These are phyloP conservation scores for Sporothrix mexicana DNA, from an alignment of 2,329 filamentous ascomycete species.

Conservation along the genomic window DNA sequence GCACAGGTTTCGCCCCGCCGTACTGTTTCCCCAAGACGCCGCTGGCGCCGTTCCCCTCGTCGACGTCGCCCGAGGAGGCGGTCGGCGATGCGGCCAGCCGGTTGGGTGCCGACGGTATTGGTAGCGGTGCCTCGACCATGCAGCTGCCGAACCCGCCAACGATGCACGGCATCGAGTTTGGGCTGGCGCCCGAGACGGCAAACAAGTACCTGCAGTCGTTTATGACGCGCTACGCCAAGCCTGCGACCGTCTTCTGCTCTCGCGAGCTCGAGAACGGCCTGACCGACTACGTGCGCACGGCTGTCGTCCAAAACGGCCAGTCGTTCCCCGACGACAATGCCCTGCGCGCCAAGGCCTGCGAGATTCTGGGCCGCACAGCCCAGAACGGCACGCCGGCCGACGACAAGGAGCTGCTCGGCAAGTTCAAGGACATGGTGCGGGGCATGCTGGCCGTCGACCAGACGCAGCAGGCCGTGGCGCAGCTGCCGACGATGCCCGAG, in stretches of 20 bases:
- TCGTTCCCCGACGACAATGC: slow-evolving; percentile 56
- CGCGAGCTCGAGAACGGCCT: slow-evolving; percentile 64
- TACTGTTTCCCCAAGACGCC: slow-evolving; percentile 55
- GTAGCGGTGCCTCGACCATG: slow-evolving; percentile 40
- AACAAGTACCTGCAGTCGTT: slow-evolving; percentile 57
- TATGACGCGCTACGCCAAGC: slow-evolving; percentile 52
- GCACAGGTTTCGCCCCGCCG: slow-evolving; percentile 62
- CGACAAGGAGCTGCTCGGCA: slow-evolving; percentile 57
- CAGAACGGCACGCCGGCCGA: slow-evolving; percentile 60
- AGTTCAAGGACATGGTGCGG: slow-evolving; percentile 58
- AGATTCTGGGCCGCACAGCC: slow-evolving; percentile 51
- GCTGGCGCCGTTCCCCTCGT: slow-evolving; percentile 45
- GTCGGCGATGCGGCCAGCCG: slow-evolving; percentile 47
- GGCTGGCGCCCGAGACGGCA: slow-evolving; percentile 52
- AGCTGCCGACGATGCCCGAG: slow-evolving; percentile 27
- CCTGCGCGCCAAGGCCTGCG: slow-evolving; percentile 54
- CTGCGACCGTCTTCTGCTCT: slow-evolving; percentile 62
- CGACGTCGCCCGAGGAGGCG: slow-evolving; percentile 38
- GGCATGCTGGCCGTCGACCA: slow-evolving; percentile 40
- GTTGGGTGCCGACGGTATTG: slow-evolving; percentile 37
- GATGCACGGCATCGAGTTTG: slow-evolving; percentile 46
- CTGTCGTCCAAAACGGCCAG: slow-evolving; percentile 46
- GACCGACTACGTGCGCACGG: slow-evolving; percentile 53
- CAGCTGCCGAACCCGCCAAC: slow-evolving; percentile 32
- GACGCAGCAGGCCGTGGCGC: slow-evolving; percentile 23